Evolutionary conservation across 2,329 filamentous ascomycete species (phyloP), one percentile per base, ranked within the genome.

Genomic region (Aspergillus transmontanensis): DNA sequence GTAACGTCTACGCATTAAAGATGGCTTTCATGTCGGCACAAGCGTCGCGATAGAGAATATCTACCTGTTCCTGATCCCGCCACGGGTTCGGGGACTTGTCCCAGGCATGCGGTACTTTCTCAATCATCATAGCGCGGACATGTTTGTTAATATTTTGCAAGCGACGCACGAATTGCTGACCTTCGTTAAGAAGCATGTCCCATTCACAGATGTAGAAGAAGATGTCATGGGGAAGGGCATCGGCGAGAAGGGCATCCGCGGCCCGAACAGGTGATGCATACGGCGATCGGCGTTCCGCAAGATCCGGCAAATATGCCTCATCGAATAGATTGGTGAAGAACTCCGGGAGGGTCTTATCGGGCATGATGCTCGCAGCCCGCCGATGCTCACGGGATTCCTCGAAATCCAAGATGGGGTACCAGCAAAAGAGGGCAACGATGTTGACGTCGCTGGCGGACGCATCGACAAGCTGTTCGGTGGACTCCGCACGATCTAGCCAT

Each of bases 181-280:
- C 87, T 72, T 89, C 87, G 16, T 83, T 82, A n/a, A 88, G 79
- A 16, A 89, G 77, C 87, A 89, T 89, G 71, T 89, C 87, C 84
- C 85, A 89, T 72, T 89, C 87, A 72, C 87, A 89, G 50, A 86
- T 84, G 71, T 85, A 87, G 67, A 89, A 75, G 62, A 87, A 86
- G 54, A 89, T 83, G 62, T 88, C 83, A n/a, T 84, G 78, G 0
- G 87, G 87, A 1, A 89, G 73, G 2, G 80, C 81, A 26, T 81
- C 80, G 32, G 74, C 70, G n/a, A 89, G 80, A 70, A 86, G 82
- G 32, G 80, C 74, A 23, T 83, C 80, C 0, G 84, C 79, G 1
- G 87, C 87, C 11, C 85, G 81, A 36, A 84, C 84, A 0, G 87
- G 87, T 9, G 82, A 85, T 1, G 88, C 83, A 75, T 85, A 89